Evolutionary conservation across 352 stramenopile genomes (phyloP).

Genomic region (Phytophthora lateralis): DNA sequence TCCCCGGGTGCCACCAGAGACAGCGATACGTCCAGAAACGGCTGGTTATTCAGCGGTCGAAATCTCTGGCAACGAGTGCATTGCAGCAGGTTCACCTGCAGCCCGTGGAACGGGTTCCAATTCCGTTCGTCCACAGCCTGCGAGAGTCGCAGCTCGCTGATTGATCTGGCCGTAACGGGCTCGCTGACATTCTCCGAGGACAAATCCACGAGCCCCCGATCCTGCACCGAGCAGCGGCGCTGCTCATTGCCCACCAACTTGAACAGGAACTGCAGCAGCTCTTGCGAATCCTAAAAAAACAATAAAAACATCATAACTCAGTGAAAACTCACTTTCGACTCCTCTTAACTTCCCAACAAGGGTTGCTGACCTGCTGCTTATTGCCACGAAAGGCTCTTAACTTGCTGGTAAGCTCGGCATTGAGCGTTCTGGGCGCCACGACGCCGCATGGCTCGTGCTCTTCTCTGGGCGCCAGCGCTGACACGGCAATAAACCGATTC

Average conservation of each 20-base stretch:
- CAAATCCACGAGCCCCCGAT: slow-evolving; percentile 62
- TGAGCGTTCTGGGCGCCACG: slow-evolving; percentile 58
- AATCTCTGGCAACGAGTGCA: slow-evolving; percentile 69
- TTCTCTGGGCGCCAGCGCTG: slow-evolving; percentile 41
- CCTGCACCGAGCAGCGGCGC: slow-evolving; percentile 49
- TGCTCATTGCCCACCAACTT: slow-evolving; percentile 79
- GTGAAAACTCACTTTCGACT: not conserved
- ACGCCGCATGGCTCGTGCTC: slow-evolving; percentile 38
- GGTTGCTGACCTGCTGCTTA: slow-evolving; percentile 65
- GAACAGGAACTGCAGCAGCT: slow-evolving; percentile 88
- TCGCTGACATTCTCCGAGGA: slow-evolving; percentile 22
- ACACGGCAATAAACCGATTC: not conserved
- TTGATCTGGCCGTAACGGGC: slow-evolving; percentile 36
- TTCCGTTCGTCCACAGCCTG: slow-evolving; percentile 66
- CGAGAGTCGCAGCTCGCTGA: slow-evolving; percentile 73
- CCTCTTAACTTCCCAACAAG: not conserved
- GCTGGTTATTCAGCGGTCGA: slow-evolving; percentile 74
- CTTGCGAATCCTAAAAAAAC: slow-evolving; percentile 72
- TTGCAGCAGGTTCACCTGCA: slow-evolving; percentile 84
- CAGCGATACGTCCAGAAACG: slow-evolving; percentile 80
- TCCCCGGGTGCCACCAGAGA: slow-evolving; percentile 54
- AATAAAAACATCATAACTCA: not conserved
- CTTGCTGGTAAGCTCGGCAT: slow-evolving; percentile 63
- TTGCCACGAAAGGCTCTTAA: slow-evolving; percentile 69
- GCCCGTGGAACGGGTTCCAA: slow-evolving; percentile 79